A percentile compares a stretch with the other conserved stretches of the same genome.
These are phyloP conservation scores for Annulohypoxylon truncatum DNA, from an alignment of 2,329 filamentous ascomycete genomes.

Conservation along the genomic window DNA sequence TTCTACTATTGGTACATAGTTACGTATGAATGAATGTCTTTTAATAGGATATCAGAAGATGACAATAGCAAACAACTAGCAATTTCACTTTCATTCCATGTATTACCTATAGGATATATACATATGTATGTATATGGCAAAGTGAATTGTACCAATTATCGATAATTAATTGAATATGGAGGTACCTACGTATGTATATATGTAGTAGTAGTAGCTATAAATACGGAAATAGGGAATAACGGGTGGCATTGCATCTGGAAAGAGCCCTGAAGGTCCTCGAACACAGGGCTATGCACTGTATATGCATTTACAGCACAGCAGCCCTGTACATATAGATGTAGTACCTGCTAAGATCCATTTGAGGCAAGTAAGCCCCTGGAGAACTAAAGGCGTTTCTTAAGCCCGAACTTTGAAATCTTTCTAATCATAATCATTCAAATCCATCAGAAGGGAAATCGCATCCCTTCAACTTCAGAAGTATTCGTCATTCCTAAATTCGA, in stretches of 20 bases:
- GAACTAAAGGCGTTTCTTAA: slow-evolving; percentile 9
- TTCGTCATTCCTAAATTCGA: slow-evolving; percentile 20
- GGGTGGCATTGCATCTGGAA: slow-evolving; percentile 3
- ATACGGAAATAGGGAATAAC: slow-evolving; percentile 8
- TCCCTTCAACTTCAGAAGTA: slow-evolving; percentile 23
- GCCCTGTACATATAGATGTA: background rate
- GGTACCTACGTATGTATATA: background rate
- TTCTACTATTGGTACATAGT: slow-evolving; percentile 20
- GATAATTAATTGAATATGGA: background rate
- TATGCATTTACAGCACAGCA: slow-evolving; percentile 2
- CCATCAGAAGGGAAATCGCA: slow-evolving; percentile 18
- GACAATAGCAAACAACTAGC: background rate
- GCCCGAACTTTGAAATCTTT: background rate
- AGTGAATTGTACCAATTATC: background rate
- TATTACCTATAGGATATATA: background rate
- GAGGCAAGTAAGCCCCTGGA: background rate
- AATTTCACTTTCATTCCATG: background rate
- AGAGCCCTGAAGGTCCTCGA: background rate
- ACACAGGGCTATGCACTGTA: background rate
- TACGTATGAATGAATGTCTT: background rate
- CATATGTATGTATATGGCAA: background rate
- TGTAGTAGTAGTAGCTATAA: too few relatives aligned
- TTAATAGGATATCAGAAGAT: background rate
- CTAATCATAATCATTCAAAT: slow-evolving; percentile 10
- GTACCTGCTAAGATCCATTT: background rate